phyloP scores from a whole-genome alignment of 1,284 basidiomycete genomes.

The Fomitiporia mediterranea region DNA sequence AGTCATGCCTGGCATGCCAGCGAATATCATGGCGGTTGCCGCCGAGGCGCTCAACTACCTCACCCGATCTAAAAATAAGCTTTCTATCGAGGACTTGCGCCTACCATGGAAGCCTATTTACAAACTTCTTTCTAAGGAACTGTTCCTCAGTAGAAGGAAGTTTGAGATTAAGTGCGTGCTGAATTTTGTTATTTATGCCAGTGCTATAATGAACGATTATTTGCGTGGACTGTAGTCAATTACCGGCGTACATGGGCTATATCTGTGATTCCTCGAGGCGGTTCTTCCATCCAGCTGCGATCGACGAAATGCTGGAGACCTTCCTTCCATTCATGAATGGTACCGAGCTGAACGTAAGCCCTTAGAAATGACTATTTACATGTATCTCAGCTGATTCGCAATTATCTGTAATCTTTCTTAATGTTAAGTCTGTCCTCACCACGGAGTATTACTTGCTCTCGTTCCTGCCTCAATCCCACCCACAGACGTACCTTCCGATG shows the following conservation, averaged over 20 bases:
- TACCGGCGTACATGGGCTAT: constrained; percentile 81
- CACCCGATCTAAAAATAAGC: constrained; percentile 66
- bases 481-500: constrained; percentile 77
- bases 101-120: constrained; percentile 88
- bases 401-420: too few relatives aligned
- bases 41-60: constrained; percentile 53
- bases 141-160: constrained; percentile 80
- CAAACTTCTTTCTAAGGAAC: constrained; percentile 73
- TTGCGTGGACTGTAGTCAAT: constrained; percentile 45
- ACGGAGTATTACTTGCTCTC: constrained; percentile 80
- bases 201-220: constrained; percentile 16
- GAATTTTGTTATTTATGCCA: constrained; percentile 21
- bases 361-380: too few relatives aligned
- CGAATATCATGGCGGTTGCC: constrained; percentile 51
- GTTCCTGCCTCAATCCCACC: constrained; percentile 75
- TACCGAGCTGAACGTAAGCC: constrained; percentile 64
- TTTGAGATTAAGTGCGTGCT: constrained; percentile 72
- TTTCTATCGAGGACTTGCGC: constrained; percentile 78
- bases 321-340: constrained; percentile 78
- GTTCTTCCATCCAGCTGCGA: constrained; percentile 89
- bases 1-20: constrained; percentile 57
- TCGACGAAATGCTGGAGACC: constrained; percentile 84
- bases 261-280: constrained; percentile 78
- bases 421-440: constrained; percentile 64
- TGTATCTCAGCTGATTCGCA: too few relatives aligned